Conservation (phyloP, 345 rosid genomes). For the Heritiera littoralis region DNA sequence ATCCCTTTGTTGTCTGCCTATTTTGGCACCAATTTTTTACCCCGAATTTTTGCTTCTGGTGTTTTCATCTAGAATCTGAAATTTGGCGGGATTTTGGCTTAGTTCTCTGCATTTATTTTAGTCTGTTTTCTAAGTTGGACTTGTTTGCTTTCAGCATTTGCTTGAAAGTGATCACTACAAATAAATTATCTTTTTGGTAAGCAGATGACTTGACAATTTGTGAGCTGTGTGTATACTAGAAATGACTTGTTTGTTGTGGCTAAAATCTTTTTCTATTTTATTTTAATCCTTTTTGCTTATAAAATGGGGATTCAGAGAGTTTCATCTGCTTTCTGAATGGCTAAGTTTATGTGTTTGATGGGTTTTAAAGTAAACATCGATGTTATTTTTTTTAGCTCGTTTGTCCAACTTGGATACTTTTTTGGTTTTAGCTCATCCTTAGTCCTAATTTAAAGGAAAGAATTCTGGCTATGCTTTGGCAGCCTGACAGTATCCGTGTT, state of each 20-base stretch:
- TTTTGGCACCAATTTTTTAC: not conserved
- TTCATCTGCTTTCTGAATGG: not conserved
- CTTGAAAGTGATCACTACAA: not conserved
- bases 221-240: not conserved
- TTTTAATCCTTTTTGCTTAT: not conserved
- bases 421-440: not conserved
- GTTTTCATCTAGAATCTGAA: not conserved
- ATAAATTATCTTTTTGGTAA: not conserved
- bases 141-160: not conserved
- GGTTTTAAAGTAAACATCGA: not conserved
- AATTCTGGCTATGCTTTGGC: constrained; percentile 28
- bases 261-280: too few species aligned
- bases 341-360: not conserved
- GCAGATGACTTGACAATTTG: not conserved
- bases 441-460: not conserved
- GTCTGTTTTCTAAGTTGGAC: constrained; percentile 5
- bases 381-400: constrained; percentile 4
- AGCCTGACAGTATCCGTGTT: constrained; percentile 96
- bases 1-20: not conserved
- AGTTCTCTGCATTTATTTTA: not conserved
- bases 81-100: not conserved
- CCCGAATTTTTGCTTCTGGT: not conserved
- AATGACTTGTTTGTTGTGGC: not conserved
- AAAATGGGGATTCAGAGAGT: not conserved
- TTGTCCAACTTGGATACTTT: not conserved